Conservation (phyloP, 768 basidiomycete genomes). For the Guyanaporus albipodus region DNA sequence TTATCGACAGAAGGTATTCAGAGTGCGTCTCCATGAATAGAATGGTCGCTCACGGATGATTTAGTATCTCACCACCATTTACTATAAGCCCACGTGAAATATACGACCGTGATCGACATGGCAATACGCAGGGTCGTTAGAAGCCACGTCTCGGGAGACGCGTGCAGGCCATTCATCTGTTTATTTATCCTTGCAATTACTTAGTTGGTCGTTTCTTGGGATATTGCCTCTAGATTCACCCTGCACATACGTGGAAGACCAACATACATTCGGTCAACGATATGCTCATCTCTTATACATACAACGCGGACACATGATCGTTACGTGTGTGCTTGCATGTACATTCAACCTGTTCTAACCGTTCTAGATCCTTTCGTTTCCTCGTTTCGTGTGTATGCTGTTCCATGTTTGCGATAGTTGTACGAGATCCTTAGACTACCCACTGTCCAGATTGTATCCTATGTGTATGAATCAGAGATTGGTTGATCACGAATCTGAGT, state of each 20-base stretch:
- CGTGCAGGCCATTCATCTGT: slow-evolving; percentile 12
- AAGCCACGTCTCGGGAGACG: slow-evolving; percentile 15
- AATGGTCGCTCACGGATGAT: slow-evolving; percentile 15
- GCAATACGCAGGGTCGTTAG: slow-evolving; percentile 26
- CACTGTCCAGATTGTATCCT: slow-evolving; percentile 16
- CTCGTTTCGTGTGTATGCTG: slow-evolving; percentile 18
- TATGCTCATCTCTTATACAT: slow-evolving; percentile 13
- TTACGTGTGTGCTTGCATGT: slow-evolving; percentile 9
- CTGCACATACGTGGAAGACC: slow-evolving; percentile 21
- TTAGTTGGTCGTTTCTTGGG: slow-evolving; percentile 26
- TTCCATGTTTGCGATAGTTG: slow-evolving; percentile 12
- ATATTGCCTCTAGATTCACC: slow-evolving; percentile 26
- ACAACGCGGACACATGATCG: slow-evolving; percentile 3
- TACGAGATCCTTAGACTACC: slow-evolving; percentile 21
- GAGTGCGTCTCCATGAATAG: slow-evolving; percentile 2
- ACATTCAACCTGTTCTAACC: slow-evolving; percentile 1
- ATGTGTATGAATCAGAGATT: background rate
- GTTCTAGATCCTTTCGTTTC: slow-evolving; percentile 9
- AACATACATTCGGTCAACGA: slow-evolving; percentile 13
- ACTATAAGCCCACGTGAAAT: slow-evolving; percentile 64
- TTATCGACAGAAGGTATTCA: slow-evolving; percentile 81
- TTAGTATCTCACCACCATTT: slow-evolving; percentile 83
- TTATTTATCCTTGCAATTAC: slow-evolving; percentile 27
- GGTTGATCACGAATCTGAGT: background rate
- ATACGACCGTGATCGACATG: slow-evolving; percentile 7